Evolutionary conservation across 139 green algal genomes (phyloP).

Genomic region (Tetratostichococcus sp.): DNA sequence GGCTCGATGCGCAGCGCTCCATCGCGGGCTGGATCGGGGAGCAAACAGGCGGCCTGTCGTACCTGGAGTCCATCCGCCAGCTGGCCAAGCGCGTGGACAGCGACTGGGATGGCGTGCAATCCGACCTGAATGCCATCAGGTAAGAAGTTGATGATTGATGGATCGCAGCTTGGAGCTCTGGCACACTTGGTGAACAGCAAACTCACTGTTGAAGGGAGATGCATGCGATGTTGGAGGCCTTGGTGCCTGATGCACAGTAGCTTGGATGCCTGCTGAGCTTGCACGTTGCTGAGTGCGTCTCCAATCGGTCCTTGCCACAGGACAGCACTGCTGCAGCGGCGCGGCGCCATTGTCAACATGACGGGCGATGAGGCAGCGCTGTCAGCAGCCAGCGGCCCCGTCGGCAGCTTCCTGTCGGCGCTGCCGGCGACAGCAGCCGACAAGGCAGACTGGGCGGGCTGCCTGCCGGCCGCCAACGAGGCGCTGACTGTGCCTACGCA

Average conservation of each 20-base stretch:
- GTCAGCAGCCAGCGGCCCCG: slow-evolving; percentile 29
- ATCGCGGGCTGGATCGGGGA: slow-evolving; percentile 80
- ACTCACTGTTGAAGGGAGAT: no score
- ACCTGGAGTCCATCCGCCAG: slow-evolving; percentile 83
- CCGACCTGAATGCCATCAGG: slow-evolving; percentile 64
- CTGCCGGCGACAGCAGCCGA: slow-evolving; percentile 53
- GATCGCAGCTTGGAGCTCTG: neutral
- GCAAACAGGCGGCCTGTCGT: slow-evolving; percentile 84
- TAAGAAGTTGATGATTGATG: neutral
- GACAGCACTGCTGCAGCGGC: slow-evolving; percentile 64
- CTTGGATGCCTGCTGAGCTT: no score
- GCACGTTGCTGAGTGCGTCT: no score
- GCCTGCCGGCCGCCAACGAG: slow-evolving; percentile 72
- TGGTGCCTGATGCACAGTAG: no score
- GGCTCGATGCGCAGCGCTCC: slow-evolving; percentile 83
- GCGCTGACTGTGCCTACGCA: slow-evolving; percentile 91
- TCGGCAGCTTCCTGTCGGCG: slow-evolving; percentile 73
- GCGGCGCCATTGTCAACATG: slow-evolving; percentile 88
- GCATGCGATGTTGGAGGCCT: no score
- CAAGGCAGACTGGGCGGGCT: slow-evolving; percentile 23
- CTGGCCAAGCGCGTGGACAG: slow-evolving; percentile 80
- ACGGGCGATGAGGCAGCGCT: slow-evolving; percentile 86
- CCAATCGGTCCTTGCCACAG: no score
- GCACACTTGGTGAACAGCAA: no score
- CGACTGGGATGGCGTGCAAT: slow-evolving; percentile 79